Evolutionary conservation across 768 basidiomycete genomes (phyloP).

Genomic region (Podaxis pistillaris): DNA sequence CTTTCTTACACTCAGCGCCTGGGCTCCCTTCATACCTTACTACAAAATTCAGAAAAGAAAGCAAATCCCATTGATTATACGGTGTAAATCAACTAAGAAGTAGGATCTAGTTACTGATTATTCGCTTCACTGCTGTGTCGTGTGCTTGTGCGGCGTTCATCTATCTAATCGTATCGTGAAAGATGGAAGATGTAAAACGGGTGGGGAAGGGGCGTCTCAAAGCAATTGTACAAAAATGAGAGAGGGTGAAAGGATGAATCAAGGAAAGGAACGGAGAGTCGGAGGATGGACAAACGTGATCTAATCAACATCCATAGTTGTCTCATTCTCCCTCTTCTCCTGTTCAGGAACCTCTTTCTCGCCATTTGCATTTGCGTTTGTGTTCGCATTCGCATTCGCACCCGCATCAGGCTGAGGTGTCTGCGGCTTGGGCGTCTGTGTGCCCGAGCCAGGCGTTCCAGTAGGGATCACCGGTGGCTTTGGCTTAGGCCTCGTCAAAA

Average conservation of each 20-base stretch:
- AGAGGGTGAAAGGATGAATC: background rate
- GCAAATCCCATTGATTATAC: background rate
- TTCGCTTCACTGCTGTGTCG: background rate
- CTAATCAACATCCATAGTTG: conserved; percentile 88
- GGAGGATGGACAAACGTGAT: background rate
- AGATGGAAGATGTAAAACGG: background rate
- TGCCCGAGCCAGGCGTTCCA: conserved; percentile 17
- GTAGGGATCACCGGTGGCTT: conserved; percentile 65
- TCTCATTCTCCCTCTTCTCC: conserved; percentile 35
- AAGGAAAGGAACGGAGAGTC: background rate
- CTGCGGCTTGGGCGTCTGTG: conserved; percentile 73
- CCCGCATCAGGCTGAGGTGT: conserved; percentile 24
- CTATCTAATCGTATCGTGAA: background rate
- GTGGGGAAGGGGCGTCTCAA: background rate
- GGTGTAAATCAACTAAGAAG: background rate
- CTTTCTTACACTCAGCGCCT: too few species aligned
- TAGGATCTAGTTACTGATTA: background rate
- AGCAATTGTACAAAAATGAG: background rate
- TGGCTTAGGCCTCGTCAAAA: conserved; percentile 91
- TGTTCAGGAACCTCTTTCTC: conserved; percentile 27
- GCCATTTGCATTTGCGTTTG: background rate
- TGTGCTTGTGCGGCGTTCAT: background rate
- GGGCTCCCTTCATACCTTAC: background rate
- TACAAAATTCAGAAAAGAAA: background rate
- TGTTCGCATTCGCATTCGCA: background rate